phyloP scores from a whole-genome alignment of 768 basidiomycete species.

The Leccinum sublutescens region DNA sequence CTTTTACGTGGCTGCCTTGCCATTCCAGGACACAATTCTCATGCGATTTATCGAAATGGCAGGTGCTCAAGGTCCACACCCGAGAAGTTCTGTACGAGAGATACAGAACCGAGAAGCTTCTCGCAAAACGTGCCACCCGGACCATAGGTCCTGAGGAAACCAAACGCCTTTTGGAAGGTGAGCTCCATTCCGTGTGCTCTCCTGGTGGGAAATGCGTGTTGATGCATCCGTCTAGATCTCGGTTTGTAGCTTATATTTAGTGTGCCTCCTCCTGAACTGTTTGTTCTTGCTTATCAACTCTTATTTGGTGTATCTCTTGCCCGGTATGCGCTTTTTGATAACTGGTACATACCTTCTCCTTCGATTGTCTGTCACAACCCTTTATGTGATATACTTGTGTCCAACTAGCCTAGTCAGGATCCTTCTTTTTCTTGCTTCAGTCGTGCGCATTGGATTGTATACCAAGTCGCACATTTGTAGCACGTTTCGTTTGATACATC shows the following conservation, averaged over 20 bases:
- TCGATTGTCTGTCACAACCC: constrained; percentile 6
- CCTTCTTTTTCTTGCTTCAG: constrained; percentile 25
- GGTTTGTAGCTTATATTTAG: constrained; percentile 40
- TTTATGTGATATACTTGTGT: constrained; percentile 23
- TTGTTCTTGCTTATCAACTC: constrained; percentile 26
- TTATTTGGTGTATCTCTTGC: constrained; percentile 11
- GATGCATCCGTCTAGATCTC: constrained; percentile 38
- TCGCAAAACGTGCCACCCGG: constrained; percentile 79
- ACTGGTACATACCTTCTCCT: constrained; percentile 3
- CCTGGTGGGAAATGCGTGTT: constrained; percentile 25
- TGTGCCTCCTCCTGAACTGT: constrained; percentile 12
- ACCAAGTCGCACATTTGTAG: constrained; percentile 23
- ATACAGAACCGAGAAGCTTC: constrained; percentile 87
- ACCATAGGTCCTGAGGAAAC: constrained; percentile 75
- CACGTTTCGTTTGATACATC: constrained; percentile 21
- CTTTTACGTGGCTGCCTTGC: constrained; percentile 20
- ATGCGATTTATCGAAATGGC: constrained; percentile 11
- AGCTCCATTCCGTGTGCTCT: constrained; percentile 21
- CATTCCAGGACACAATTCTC: constrained; percentile 9
- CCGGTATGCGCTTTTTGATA: constrained; percentile 1
- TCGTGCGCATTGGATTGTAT: constrained; percentile 20
- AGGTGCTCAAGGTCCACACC: constrained; percentile 82
- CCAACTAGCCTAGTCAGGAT: constrained; percentile 16
- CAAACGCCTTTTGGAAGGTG: constrained; percentile 72
- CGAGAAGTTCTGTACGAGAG: constrained; percentile 92